A percentile compares a stretch with the other conserved stretches of the same genome.
phyloP scores from a whole-genome alignment of 2,329 filamentous ascomycete species.

The Phialemonium atrogriseum region DNA sequence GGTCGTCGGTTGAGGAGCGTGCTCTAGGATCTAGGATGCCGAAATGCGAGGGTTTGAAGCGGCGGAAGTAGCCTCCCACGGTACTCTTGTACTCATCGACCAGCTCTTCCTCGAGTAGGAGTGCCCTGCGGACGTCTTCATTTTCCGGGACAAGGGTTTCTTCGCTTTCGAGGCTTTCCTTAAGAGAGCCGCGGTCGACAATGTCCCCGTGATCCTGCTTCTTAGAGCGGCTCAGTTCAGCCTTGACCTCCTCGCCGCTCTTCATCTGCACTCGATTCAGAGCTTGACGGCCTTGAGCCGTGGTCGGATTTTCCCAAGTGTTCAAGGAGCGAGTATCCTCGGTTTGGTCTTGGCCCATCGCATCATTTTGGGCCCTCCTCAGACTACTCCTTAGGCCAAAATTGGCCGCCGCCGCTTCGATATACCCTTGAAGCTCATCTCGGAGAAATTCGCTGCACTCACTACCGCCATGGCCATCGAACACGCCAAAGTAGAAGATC shows the following conservation, averaged over 20 bases:
- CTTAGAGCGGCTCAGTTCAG: conserved; percentile 27
- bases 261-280: conserved; percentile 37
- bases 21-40: conserved; percentile 18
- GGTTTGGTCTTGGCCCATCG: conserved; percentile 4
- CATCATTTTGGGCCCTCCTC: conserved; percentile 22
- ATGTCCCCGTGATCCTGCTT: conserved; percentile 21
- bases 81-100: conserved; percentile 72
- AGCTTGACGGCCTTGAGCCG: conserved; percentile 10
- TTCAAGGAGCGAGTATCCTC: not conserved
- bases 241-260: conserved; percentile 34
- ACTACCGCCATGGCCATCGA: conserved; percentile 87
- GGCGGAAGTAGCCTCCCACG: conserved; percentile 88
- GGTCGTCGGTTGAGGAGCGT: conserved; percentile 11
- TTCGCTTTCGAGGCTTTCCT: conserved; percentile 27
- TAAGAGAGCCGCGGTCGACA: conserved; percentile 27
- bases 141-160: conserved; percentile 40
- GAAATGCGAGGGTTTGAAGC: conserved; percentile 80
- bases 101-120: conserved; percentile 61
- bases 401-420: conserved; percentile 69
- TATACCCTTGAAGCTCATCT: conserved; percentile 78
- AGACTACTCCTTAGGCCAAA: conserved; percentile 77
- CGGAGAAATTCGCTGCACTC: conserved; percentile 83
- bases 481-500: conserved; percentile 95
- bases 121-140: conserved; percentile 48
- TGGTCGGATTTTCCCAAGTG: not conserved